Conservation (phyloP, 345 rosid genomes). For the Noccaea bulbosa region DNA sequence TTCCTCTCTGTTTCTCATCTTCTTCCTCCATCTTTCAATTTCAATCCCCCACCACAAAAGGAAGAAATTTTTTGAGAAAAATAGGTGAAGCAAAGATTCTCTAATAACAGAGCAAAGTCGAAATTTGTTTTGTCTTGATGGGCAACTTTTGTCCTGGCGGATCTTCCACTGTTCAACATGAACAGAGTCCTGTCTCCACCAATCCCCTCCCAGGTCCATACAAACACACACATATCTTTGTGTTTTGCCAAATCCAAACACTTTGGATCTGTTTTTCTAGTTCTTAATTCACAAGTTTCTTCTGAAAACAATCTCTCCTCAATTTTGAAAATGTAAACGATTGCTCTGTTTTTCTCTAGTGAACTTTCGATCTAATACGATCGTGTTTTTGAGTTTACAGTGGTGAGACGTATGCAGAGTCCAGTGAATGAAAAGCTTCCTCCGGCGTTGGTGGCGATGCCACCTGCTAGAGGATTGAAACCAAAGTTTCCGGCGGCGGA, state of each 20-base stretch:
- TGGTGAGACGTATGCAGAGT: not conserved
- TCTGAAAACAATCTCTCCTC: not conserved
- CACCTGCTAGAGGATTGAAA: slow-evolving; percentile 15
- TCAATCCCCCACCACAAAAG: not conserved
- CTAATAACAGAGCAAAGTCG: not conserved
- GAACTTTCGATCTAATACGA: slow-evolving; percentile 1
- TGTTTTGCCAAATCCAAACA: not conserved
- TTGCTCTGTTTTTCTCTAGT: slow-evolving; percentile 5
- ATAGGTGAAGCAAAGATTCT: not conserved
- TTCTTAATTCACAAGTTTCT: not conserved
- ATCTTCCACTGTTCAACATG: slow-evolving; percentile 38
- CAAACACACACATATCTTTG: slow-evolving; percentile 25
- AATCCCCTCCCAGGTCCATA: slow-evolving; percentile 40
- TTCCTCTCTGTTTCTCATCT: slow-evolving; percentile 36
- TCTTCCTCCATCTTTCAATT: slow-evolving; percentile 29
- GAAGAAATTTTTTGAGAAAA: slow-evolving; percentile 1
- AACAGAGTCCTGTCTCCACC: slow-evolving; percentile 38
- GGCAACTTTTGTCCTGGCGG: slow-evolving; percentile 40
- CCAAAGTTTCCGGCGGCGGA: slow-evolving; percentile 18
- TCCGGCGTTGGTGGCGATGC: slow-evolving; percentile 28
- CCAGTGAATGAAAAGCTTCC: slow-evolving; percentile 28
- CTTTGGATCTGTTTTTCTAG: not conserved
- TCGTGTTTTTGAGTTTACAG: slow-evolving; percentile 17
- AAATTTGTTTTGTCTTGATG: slow-evolving; percentile 33
- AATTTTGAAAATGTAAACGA: slow-evolving; percentile 16